These are phyloP conservation scores for Syncephalastrum racemosum DNA, from an alignment of 371 early-diverging fungal genomes.

Conservation along the genomic window DNA sequence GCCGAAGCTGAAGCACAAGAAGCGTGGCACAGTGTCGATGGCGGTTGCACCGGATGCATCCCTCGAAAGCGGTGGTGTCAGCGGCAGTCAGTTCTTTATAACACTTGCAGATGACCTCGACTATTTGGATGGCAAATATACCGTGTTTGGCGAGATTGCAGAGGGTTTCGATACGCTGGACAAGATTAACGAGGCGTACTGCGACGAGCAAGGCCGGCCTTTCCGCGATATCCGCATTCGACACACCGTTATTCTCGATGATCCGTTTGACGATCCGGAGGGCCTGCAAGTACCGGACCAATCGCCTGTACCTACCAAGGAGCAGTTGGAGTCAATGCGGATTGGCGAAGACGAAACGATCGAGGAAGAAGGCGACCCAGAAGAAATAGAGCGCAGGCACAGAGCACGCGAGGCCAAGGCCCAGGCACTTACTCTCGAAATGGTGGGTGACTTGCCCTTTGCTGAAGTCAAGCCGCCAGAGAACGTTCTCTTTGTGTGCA, in stretches of 20 bases:
- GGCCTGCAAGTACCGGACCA: constrained; percentile 68
- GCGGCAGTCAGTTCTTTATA: constrained; percentile 96
- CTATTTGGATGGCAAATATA: constrained; percentile 96
- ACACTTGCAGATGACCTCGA: constrained; percentile 83
- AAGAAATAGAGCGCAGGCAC: constrained; percentile 67
- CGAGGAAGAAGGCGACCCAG: constrained; percentile 67
- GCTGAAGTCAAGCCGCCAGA: constrained; percentile 97
- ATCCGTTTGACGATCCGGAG: constrained; percentile 89
- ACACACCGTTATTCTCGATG: constrained; percentile 92
- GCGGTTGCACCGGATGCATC: constrained; percentile 60
- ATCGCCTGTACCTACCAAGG: constrained; percentile 83
- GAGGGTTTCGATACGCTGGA: constrained; percentile 94
- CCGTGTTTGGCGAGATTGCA: constrained; percentile 95
- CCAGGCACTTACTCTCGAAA: constrained; percentile 92
- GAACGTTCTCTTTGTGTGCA: constrained; percentile 95
- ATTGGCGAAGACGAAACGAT: constrained; percentile 86
- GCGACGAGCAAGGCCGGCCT: constrained; percentile 77
- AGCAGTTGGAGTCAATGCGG: constrained; percentile 74
- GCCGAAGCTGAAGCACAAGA: constrained; percentile 84
- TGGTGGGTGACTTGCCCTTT: constrained; percentile 97
- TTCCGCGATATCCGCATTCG: constrained; percentile 89
- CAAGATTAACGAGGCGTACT: constrained; percentile 71
- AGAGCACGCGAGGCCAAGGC: constrained; percentile 83
- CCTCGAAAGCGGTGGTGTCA: constrained; percentile 50
- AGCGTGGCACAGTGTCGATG: constrained; percentile 86